Evolutionary conservation across 2,329 filamentous ascomycete species (phyloP), one percentile per base, ranked within the genome.

Genomic region (Monascus ruber): DNA sequence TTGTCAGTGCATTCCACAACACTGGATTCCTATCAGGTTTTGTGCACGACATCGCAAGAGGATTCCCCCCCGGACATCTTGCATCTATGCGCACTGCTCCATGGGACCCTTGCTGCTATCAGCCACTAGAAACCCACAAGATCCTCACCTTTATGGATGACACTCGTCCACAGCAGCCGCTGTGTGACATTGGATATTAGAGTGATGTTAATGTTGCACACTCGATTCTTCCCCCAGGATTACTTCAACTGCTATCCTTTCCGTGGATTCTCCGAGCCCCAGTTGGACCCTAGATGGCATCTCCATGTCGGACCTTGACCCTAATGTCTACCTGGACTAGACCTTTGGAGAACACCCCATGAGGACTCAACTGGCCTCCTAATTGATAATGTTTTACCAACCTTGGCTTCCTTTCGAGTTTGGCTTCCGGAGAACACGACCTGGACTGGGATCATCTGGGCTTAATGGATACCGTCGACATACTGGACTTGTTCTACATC

Each of bases 111-210:
- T 34, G 28, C 37, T 31, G 31, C 47, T 49, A 47, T 48, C 42
- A 44, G 25, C 38, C 24, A 31, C 24, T 40, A 48, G 38, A 50
- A 48, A 45, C 43, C 9, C 27, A 40, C 41, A 40, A 49, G 49
- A 43, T 43, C 48, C 35, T 46, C 52, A 42, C 51, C 47, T 31
- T 48, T 44, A 31, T 45, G 48, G 49, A 51, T 44, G 26, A 27
- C 6, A 27, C 35, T 37, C 8, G 36, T 37, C 31, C 36, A 31
- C 24, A 27, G 36, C 36, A 37, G 24, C 36, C 31, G 36, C 36
- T 24, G 36, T 37, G 27, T 9, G 36, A 37, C 28, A 26, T 31
- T 11, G 27, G 29, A 31, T 26, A 25, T 17, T 31, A 9, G 35
- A 37, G 35, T 37, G n/a, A 6, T 37, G 35, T 37, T 37, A 37